phyloP scores from a whole-genome alignment of 2,329 filamentous ascomycete genomes.

The Penicillium paneum region DNA sequence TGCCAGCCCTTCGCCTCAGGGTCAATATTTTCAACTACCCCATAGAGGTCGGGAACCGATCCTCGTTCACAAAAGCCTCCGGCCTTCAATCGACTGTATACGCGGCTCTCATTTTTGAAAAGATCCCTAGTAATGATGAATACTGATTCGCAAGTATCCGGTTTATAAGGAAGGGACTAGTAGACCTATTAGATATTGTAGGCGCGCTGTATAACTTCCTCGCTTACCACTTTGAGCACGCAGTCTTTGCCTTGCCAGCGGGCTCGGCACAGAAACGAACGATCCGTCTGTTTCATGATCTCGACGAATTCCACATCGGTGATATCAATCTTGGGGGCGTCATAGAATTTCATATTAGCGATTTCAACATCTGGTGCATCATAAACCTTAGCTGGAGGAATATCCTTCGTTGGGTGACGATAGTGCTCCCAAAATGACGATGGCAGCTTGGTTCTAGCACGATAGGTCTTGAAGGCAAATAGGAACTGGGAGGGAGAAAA shows the following conservation, averaged over 20 bases:
- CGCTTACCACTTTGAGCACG: background rate
- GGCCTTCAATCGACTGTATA: background rate
- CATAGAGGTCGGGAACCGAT: background rate
- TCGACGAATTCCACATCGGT: background rate
- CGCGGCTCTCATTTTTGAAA: background rate
- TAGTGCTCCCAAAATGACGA: no score
- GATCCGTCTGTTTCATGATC: background rate
- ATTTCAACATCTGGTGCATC: no score
- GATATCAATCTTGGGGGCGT: background rate
- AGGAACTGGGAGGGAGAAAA: no score
- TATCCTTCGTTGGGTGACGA: no score
- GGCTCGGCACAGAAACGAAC: background rate
- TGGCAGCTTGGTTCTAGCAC: no score
- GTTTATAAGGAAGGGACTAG: background rate
- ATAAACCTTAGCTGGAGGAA: no score
- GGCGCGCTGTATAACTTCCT: background rate
- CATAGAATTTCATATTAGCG: background rate
- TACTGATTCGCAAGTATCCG: rapidly evolving
- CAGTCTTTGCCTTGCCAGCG: background rate
- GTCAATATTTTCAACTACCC: background rate
- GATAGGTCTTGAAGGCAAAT: no score
- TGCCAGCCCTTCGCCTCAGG: background rate
- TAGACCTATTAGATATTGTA: background rate
- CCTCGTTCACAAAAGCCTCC: background rate
- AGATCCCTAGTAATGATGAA: background rate